Evolutionary conservation across 371 early-diverging fungal genomes (phyloP).

Genomic region (Dichotomocladium elegans): DNA sequence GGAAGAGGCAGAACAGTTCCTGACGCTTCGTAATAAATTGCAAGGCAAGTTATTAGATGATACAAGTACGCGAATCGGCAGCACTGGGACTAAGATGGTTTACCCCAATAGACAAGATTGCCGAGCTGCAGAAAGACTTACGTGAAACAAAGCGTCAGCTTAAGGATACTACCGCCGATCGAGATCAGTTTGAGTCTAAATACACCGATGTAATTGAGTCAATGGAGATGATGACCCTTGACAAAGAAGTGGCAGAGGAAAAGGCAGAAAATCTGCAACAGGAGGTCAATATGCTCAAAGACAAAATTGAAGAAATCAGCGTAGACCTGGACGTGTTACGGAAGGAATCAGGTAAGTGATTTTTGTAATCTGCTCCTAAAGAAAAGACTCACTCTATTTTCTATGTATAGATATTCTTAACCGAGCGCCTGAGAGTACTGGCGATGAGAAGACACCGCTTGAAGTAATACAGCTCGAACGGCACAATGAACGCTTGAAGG

Average conservation of each 20-base stretch:
- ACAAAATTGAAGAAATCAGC: slow-evolving; percentile 76
- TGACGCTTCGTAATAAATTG: slow-evolving; percentile 66
- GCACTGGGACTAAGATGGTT: too few species aligned
- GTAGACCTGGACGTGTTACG: slow-evolving; percentile 69
- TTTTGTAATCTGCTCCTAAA: background rate
- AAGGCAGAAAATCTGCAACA: slow-evolving; percentile 72
- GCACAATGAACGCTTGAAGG: slow-evolving; percentile 86
- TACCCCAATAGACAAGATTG: slow-evolving; percentile 52
- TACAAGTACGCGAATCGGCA: background rate
- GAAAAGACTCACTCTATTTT: background rate
- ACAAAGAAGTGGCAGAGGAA: slow-evolving; percentile 93
- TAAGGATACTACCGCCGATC: slow-evolving; percentile 54
- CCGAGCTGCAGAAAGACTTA: slow-evolving; percentile 71
- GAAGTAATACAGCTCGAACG: slow-evolving; percentile 67
- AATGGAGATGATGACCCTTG: slow-evolving; percentile 83
- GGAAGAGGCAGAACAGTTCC: slow-evolving; percentile 71
- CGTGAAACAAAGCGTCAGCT: slow-evolving; percentile 57
- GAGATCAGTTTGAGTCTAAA: slow-evolving; percentile 62
- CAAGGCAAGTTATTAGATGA: slow-evolving; percentile 28
- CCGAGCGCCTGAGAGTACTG: slow-evolving; percentile 19
- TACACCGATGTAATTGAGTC: slow-evolving; percentile 71
- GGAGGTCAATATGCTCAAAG: slow-evolving; percentile 69
- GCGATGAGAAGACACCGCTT: slow-evolving; percentile 46
- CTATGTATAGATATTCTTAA: slow-evolving; percentile 30
- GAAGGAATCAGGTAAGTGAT: slow-evolving; percentile 49